A percentile compares a stretch with the other conserved stretches of the same genome.
Conservation (phyloP, 1,284 basidiomycete genomes). For the Tylopilus orsonianus region DNA sequence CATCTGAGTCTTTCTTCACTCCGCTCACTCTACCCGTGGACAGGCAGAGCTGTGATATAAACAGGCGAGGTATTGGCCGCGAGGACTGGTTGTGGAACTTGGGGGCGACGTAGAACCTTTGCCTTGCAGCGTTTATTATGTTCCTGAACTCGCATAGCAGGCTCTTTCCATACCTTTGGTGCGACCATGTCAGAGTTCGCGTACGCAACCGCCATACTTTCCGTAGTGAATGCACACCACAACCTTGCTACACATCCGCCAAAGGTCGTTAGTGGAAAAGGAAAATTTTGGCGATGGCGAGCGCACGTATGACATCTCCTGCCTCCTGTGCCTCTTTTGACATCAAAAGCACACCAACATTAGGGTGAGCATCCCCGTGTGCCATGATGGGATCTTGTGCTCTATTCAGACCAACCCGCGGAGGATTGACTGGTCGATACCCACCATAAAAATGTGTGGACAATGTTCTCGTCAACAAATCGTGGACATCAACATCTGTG, state of each 20-base stretch:
- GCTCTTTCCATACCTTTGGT: slow-evolving; percentile 47
- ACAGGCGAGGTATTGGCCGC: slow-evolving; percentile 37
- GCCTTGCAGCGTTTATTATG: slow-evolving; percentile 34
- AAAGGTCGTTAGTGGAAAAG: slow-evolving; percentile 2
- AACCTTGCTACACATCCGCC: slow-evolving; percentile 48
- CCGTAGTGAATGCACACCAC: slow-evolving; percentile 81
- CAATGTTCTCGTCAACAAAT: slow-evolving; percentile 38
- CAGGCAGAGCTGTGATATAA: slow-evolving; percentile 52
- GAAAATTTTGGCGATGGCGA: no score
- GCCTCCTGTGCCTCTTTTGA: slow-evolving; percentile 41
- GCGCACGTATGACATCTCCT: slow-evolving; percentile 27
- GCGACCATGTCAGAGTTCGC: slow-evolving; percentile 49
- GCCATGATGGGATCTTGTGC: slow-evolving; percentile 30
- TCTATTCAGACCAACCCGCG: slow-evolving; percentile 2
- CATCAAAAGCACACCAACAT: slow-evolving; percentile 49
- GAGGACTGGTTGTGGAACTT: slow-evolving; percentile 11
- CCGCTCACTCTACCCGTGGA: slow-evolving; percentile 25
- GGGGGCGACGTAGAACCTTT: slow-evolving; percentile 50
- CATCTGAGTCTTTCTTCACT: neutral
- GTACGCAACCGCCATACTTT: slow-evolving; percentile 75
- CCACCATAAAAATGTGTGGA: slow-evolving; percentile 42
- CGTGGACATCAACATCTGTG: slow-evolving; percentile 41
- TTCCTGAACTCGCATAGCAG: neutral
- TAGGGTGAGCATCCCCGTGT: slow-evolving; percentile 32
- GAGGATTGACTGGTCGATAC: slow-evolving; percentile 8